Evolutionary conservation across 2,329 filamentous ascomycete genomes (phyloP).

Genomic region (Aureobasidium sp.): DNA sequence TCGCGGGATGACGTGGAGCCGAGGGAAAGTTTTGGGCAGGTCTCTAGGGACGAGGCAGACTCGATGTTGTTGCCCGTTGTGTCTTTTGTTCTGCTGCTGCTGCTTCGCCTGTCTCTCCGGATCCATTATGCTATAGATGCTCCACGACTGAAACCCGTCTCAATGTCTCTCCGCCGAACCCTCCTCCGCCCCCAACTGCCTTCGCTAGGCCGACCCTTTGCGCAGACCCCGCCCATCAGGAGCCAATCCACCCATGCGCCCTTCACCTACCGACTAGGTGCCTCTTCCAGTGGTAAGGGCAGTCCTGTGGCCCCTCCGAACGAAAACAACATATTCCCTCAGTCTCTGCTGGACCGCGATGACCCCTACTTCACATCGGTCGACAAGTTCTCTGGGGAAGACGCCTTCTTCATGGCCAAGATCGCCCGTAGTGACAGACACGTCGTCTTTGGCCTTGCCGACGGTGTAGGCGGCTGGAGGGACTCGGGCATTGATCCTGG

Average conservation of each 20-base stretch:
- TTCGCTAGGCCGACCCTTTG: not conserved
- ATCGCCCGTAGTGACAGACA: constrained; percentile 59
- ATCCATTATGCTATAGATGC: not conserved
- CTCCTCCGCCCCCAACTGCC: not conserved
- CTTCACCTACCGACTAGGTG: constrained; percentile 31
- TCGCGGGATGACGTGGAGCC: not conserved
- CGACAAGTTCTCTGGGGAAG: constrained; percentile 72
- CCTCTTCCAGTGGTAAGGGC: constrained; percentile 27
- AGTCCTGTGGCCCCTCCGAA: constrained; percentile 34
- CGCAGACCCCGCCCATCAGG: not conserved
- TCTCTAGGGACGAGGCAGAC: not conserved
- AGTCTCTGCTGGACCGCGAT: constrained; percentile 29
- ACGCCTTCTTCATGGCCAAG: constrained; percentile 85
- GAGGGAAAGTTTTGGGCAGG: not conserved
- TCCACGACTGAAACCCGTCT: not conserved
- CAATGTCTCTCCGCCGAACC: constrained; percentile 3
- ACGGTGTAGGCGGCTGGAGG: constrained; percentile 93
- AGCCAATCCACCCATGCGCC: constrained; percentile 5
- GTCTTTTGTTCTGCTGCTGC: not conserved
- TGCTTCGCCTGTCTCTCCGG: not conserved
- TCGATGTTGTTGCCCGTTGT: not conserved
- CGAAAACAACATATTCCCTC: constrained; percentile 34
- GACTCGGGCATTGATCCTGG: constrained; percentile 89
- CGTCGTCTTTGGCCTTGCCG: constrained; percentile 80
- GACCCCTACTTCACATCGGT: constrained; percentile 38